Evolutionary conservation across 768 basidiomycete genomes (phyloP).

Genomic region (Trametes punicea): DNA sequence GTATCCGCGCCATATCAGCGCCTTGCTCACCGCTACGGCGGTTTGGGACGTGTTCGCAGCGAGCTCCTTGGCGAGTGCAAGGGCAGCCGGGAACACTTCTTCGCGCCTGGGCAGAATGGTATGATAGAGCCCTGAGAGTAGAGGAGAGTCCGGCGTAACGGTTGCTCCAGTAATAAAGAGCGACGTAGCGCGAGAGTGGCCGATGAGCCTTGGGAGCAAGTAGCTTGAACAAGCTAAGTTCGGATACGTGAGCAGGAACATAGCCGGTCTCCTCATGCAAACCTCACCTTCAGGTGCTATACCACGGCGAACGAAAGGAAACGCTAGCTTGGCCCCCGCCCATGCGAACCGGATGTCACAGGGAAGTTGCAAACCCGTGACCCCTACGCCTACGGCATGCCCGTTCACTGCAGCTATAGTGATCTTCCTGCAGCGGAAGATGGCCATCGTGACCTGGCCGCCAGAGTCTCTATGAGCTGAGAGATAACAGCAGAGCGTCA

Average conservation of each 20-base stretch:
- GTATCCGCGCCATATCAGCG: conserved; percentile 48
- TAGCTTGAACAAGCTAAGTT: conserved; percentile 38
- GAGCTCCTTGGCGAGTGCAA: conserved; percentile 50
- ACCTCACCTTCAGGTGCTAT: conserved; percentile 48
- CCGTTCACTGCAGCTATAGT: conserved; percentile 51
- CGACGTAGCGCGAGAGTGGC: conserved; percentile 47
- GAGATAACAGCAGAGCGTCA: too few relatives aligned
- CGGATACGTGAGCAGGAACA: neutral
- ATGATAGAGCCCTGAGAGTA: conserved; percentile 44
- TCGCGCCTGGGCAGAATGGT: conserved; percentile 45
- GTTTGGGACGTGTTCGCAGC: conserved; percentile 48
- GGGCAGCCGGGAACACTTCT: conserved; percentile 50
- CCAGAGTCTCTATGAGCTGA: conserved; percentile 49
- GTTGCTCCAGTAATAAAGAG: conserved; percentile 49
- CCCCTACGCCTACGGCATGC: conserved; percentile 49
- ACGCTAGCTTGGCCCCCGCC: conserved; percentile 46
- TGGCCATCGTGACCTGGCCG: conserved; percentile 43
- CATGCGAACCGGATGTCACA: conserved; percentile 52
- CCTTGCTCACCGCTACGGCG: conserved; percentile 51
- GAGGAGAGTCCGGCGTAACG: conserved; percentile 42
- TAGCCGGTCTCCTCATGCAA: too few relatives aligned
- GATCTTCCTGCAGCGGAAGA: conserved; percentile 53
- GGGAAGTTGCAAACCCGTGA: conserved; percentile 48
- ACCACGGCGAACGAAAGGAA: conserved; percentile 50
- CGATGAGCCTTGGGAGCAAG: conserved; percentile 53